A percentile compares a stretch with the other conserved stretches of the same genome.
These are phyloP conservation scores for Filobasidium wieringae DNA, from an alignment of 768 basidiomycete species.

Conservation along the genomic window DNA sequence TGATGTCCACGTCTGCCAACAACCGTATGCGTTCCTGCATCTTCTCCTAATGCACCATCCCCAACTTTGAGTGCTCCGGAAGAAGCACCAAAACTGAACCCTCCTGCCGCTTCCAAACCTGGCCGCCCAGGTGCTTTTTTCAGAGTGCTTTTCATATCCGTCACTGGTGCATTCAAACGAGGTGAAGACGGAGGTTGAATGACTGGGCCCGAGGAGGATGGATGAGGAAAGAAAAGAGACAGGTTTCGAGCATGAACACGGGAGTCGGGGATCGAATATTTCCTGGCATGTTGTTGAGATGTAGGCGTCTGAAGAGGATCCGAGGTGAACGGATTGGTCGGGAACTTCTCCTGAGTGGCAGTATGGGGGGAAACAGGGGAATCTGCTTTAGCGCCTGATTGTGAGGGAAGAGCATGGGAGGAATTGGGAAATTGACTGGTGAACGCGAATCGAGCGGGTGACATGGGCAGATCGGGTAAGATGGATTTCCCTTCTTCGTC, in stretches of 20 bases:
- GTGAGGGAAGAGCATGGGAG: neutral
- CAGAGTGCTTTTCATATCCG: slow-evolving; percentile 45
- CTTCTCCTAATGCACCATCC: slow-evolving; percentile 6
- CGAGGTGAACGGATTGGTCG: neutral
- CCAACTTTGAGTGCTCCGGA: slow-evolving; percentile 6
- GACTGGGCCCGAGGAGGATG: slow-evolving; percentile 64
- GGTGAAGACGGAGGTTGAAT: slow-evolving; percentile 48
- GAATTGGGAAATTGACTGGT: neutral
- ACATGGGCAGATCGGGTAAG: slow-evolving; percentile 9
- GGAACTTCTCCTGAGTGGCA: neutral
- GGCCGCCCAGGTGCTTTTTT: slow-evolving; percentile 42
- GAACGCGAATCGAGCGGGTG: slow-evolving; percentile 4
- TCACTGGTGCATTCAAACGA: slow-evolving; percentile 45
- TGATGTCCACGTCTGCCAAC: slow-evolving; percentile 36
- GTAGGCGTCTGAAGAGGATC: slow-evolving; percentile 1
- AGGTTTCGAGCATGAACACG: slow-evolving; percentile 82
- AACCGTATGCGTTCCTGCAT: slow-evolving; percentile 10
- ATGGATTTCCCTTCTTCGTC: slow-evolving; percentile 5
- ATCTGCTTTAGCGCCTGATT: neutral
- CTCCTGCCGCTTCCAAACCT: slow-evolving; percentile 18
- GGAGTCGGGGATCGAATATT: slow-evolving; percentile 43
- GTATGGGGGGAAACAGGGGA: neutral
- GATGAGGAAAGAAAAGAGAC: slow-evolving; percentile 80
- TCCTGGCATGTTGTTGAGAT: slow-evolving; percentile 24
- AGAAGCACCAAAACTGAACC: slow-evolving; percentile 1